phyloP scores from a whole-genome alignment of 345 rosid genomes.

The Gossypium bickii region DNA sequence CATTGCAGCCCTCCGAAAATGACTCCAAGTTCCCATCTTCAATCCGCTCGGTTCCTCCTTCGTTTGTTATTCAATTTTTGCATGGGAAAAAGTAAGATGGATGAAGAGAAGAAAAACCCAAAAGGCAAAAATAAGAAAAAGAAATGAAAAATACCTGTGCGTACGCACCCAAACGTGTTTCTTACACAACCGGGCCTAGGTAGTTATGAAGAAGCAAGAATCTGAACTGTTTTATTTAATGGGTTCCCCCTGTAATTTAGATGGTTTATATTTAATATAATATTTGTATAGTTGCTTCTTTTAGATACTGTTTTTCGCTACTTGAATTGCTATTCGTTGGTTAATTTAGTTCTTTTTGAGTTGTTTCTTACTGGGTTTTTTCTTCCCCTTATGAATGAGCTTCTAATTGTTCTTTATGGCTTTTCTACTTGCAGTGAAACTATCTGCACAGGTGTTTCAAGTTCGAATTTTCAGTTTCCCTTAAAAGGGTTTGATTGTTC shows the following conservation, averaged over 20 bases:
- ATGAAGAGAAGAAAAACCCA: not conserved
- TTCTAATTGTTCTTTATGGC: conserved; percentile 5
- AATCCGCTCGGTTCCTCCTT: conserved; percentile 54
- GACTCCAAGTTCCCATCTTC: conserved; percentile 50
- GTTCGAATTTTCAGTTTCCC: not conserved
- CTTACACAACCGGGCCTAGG: not conserved
- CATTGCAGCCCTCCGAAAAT: conserved; percentile 26
- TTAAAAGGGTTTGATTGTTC: conserved; percentile 13
- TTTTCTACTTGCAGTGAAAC: conserved; percentile 25
- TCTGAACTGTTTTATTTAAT: not conserved
- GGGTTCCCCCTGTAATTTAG: not conserved
- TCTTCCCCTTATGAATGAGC: conserved; percentile 12
- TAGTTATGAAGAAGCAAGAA: not conserved
- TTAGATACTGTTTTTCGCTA: not conserved
- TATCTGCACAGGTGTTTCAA: not conserved
- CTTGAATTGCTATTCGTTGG: not conserved
- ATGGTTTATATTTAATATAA: not conserved
- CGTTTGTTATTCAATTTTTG: conserved; percentile 14
- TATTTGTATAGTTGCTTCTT: not conserved
- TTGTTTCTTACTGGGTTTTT: not conserved
- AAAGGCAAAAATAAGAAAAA: not conserved
- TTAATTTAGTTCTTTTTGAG: not conserved
- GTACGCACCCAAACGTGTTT: not conserved
- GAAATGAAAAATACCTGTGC: not conserved
- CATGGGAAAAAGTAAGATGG: not conserved